phyloP scores from a whole-genome alignment of 441 rosid species.

The Croton setiger region DNA sequence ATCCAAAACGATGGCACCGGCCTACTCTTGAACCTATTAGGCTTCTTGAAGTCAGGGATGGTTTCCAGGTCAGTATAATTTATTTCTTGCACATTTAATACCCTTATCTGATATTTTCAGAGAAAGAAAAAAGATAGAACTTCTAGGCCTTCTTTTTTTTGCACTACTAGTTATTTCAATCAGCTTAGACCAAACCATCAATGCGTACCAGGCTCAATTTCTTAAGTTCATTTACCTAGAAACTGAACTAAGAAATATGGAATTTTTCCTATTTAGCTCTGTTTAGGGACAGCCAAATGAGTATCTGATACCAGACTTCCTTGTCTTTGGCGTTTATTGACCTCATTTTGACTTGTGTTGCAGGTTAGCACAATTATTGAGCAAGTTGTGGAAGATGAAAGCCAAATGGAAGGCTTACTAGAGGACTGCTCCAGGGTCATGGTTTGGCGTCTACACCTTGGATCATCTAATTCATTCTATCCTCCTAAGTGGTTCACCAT shows the following conservation, averaged over 20 bases:
- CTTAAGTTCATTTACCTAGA: background rate
- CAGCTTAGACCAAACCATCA: background rate
- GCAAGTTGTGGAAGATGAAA: conserved; percentile 67
- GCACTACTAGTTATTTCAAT: background rate
- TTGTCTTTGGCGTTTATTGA: conserved; percentile 11
- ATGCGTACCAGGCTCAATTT: background rate
- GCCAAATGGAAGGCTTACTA: conserved; percentile 60
- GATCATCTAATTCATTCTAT: conserved; percentile 33
- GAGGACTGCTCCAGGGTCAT: conserved; percentile 44
- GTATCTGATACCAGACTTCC: background rate
- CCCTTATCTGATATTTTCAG: background rate
- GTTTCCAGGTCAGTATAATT: conserved; percentile 37
- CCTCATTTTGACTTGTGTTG: conserved; percentile 11
- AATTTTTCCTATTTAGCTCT: background rate
- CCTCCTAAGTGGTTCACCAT: conserved; percentile 44
- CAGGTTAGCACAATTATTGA: conserved; percentile 52
- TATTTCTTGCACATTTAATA: conserved; percentile 5
- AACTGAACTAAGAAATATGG: background rate
- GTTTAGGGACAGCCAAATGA: background rate
- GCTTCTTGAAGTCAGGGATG: conserved; percentile 41
- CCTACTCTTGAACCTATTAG: conserved; percentile 52
- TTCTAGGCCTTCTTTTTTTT: background rate
- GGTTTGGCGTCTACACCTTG: conserved; percentile 47
- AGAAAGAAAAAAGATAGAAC: background rate
- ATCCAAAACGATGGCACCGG: conserved; percentile 56